Evolutionary conservation across 345 rosid genomes (phyloP).

Genomic region (Zanthoxylum bungeanum): DNA sequence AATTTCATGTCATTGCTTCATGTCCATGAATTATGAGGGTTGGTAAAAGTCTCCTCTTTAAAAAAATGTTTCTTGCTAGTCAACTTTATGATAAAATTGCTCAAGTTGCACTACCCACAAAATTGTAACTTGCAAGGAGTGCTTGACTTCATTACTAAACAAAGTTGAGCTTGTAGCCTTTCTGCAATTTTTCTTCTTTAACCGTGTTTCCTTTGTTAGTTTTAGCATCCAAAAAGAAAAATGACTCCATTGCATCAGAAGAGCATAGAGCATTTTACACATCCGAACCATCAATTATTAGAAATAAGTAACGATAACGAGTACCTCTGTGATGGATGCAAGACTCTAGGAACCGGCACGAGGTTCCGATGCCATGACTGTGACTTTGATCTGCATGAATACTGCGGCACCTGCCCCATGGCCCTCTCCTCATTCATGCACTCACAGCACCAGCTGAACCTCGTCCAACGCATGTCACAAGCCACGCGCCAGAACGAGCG

Average conservation of each 20-base stretch:
- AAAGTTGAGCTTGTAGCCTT: neutral
- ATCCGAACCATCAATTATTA: constrained; percentile 26
- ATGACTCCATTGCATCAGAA: neutral
- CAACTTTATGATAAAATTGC: too few relatives aligned
- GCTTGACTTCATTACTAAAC: too few relatives aligned
- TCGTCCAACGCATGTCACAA: constrained; percentile 21
- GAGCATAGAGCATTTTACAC: constrained; percentile 25
- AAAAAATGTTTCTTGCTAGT: too few relatives aligned
- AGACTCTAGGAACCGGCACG: constrained; percentile 26
- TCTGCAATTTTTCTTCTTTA: neutral
- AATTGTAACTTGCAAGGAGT: too few relatives aligned
- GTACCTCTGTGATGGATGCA: constrained; percentile 40
- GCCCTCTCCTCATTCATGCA: constrained; percentile 33
- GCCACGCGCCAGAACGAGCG: constrained; percentile 20
- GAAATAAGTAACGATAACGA: constrained; percentile 9
- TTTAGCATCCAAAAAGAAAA: neutral
- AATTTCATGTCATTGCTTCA: too few relatives aligned
- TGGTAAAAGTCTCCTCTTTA: too few relatives aligned
- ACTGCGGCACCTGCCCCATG: constrained; percentile 33
- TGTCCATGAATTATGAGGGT: too few relatives aligned
- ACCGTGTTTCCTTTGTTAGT: neutral
- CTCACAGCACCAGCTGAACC: constrained; percentile 27
- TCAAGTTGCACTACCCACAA: too few relatives aligned
- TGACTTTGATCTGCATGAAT: constrained; percentile 39
- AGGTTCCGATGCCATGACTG: constrained; percentile 27